Evolutionary conservation across 139 green algal genomes (phyloP).

Genomic region (Haematococcus lacustris): DNA sequence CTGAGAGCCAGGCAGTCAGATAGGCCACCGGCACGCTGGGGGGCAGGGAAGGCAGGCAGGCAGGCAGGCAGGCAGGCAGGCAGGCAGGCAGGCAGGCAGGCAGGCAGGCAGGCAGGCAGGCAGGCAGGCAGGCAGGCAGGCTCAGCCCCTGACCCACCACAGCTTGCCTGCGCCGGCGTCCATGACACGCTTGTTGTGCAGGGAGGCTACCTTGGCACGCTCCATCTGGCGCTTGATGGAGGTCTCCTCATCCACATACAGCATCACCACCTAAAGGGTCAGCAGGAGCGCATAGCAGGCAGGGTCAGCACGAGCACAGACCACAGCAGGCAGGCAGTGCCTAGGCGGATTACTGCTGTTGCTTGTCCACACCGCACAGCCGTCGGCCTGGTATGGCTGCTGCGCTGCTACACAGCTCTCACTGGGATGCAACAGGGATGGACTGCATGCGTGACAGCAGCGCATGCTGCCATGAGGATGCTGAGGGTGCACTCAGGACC

Average conservation of each 20-base stretch:
- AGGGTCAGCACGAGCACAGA: background rate
- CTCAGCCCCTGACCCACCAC: constrained; percentile 18
- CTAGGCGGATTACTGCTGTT: no score
- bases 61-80: no score
- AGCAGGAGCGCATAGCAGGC: background rate
- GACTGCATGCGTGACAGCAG: background rate
- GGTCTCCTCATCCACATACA: constrained; percentile 90
- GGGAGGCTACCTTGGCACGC: constrained; percentile 48
- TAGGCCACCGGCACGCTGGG: no score
- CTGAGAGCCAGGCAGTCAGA: no score
- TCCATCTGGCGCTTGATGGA: constrained; percentile 76
- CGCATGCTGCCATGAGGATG: background rate
- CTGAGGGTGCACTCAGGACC: background rate
- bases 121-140: no score
- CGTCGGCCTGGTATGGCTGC: no score
- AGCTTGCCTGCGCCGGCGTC: constrained; percentile 69
- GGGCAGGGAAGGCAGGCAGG: no score
- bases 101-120: no score
- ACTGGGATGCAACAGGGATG: no score
- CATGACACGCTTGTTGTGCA: constrained; percentile 69
- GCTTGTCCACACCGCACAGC: no score
- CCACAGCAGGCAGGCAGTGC: background rate
- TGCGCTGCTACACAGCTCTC: no score
- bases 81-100: no score
- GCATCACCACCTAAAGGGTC: constrained; percentile 59